Evolutionary conservation across 805 yeast species (phyloP).

Genomic region (Candida arabinofermentans): DNA sequence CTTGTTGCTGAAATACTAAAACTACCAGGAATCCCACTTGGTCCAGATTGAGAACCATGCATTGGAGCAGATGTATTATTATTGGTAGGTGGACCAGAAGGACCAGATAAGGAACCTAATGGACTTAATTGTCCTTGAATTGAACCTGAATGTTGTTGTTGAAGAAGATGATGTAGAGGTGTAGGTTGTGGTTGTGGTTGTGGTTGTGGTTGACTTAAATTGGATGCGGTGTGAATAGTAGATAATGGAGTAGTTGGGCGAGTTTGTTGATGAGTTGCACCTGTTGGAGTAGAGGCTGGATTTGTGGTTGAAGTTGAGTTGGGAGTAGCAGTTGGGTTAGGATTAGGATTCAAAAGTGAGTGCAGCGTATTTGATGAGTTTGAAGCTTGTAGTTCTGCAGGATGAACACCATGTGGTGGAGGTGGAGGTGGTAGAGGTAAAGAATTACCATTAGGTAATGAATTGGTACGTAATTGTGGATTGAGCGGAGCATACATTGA

Average conservation of each 20-base stretch:
- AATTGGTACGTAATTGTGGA: constrained; percentile 12
- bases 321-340: constrained; percentile 1
- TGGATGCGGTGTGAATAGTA: no score
- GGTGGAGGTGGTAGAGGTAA: background rate
- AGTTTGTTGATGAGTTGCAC: background rate
- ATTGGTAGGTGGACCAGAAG: background rate
- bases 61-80: background rate
- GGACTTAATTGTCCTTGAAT: background rate
- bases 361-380: constrained; percentile 16
- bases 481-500: background rate
- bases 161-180: constrained; percentile 8
- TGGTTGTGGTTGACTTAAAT: background rate
- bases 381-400: background rate
- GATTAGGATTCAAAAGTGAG: constrained; percentile 17
- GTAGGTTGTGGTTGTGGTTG: background rate
- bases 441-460: constrained; percentile 11
- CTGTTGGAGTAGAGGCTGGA: constrained; percentile 2
- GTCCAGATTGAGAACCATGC: background rate
- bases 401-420: background rate
- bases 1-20: background rate
- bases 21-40: background rate
- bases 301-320: background rate
- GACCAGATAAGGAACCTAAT: background rate
- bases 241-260: background rate
- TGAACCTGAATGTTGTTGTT: background rate